phyloP scores from a whole-genome alignment of 2,329 filamentous ascomycete genomes.

The Aureobasidium zeae region DNA sequence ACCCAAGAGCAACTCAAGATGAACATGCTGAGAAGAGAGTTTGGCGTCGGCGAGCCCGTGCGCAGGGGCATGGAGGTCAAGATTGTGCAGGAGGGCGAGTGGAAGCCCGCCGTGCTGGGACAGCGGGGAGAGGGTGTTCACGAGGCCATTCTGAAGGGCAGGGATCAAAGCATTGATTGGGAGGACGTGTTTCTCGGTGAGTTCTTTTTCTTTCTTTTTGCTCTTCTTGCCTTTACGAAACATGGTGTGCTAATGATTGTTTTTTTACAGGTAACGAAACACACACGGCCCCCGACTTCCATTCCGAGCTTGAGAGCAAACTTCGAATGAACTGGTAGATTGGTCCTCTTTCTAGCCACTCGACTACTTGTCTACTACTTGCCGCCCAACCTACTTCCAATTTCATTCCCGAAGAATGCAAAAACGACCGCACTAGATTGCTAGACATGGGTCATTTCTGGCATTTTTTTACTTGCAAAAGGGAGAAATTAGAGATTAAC shows the following conservation, averaged over 20 bases:
- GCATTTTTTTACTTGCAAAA: too few species aligned
- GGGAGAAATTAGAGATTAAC: too few species aligned
- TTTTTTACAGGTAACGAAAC: slow-evolving; percentile 52
- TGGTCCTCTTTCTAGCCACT: too few species aligned
- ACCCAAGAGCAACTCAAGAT: slow-evolving; percentile 85
- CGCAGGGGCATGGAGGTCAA: slow-evolving; percentile 90
- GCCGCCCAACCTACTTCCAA: too few species aligned
- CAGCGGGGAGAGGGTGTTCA: slow-evolving; percentile 56
- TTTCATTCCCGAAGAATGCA: too few species aligned
- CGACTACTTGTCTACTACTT: too few species aligned
- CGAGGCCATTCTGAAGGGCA: slow-evolving; percentile 76
- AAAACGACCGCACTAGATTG: too few species aligned
- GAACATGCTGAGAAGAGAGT: slow-evolving; percentile 75
- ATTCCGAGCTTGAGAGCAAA: slow-evolving; percentile 90
- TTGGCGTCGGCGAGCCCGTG: slow-evolving; percentile 87
- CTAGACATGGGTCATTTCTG: too few species aligned
- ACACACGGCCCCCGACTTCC: slow-evolving; percentile 61
- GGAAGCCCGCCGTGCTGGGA: slow-evolving; percentile 60
- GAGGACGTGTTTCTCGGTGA: slow-evolving; percentile 81
- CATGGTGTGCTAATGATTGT: too few species aligned
- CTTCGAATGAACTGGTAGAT: slow-evolving; percentile 61
- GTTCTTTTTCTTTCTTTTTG: slow-evolving; percentile 15
- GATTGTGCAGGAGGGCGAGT: slow-evolving; percentile 71
- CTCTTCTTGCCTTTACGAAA: too few species aligned
- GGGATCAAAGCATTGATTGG: slow-evolving; percentile 73